Evolutionary conservation across 208 protist species (phyloP), one percentile per base, ranked within the genome.

Genomic region (Acanthamoeba divionensis): DNA sequence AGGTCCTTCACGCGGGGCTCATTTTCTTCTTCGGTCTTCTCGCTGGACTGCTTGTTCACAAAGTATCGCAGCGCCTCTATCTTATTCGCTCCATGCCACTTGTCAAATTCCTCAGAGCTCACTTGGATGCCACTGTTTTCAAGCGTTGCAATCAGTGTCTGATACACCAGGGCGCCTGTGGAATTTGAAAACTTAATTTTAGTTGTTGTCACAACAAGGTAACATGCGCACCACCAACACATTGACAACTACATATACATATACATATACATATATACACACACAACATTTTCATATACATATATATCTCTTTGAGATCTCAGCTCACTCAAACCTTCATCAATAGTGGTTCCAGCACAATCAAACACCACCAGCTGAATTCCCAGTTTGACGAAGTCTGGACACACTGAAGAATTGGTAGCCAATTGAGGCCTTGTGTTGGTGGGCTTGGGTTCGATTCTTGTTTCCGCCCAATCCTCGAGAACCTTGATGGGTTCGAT

Each of bases 351-450:
- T 8, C 90, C 91, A 8, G 90, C 90, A 29, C 79, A 90, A 80
- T 92, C 89, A 33, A 93, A 93, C 12, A 93, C 89, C n/a, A 89
- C 71, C 38, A 93, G 38, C n/a, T 93, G 18, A 5, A 93, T 92
- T 31, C 90, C 91, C 24, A 87, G 48, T 57, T 31, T 41, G 8
- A 21, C 41, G 18, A 87, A 24, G 77, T 62, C 54, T 8, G 77
- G 77, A 29, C 77, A 87, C 12, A 18, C 55, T n/a, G 77, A 24
- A n/a, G 48, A 38, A 7, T 8, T 9, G 33, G 18, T 21, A 0
- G 5, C 15, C 9, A 57, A 26, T 12, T 26, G 31, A 45, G 55
- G 77, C 10, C 15, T 38, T n/a, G 67, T 50, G 29, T n/a, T 48
- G 36, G 9, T 57, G 6, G 47, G 55, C n/a, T 45, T 62, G 15